Evolutionary conservation across 768 basidiomycete genomes (phyloP), one percentile per base, ranked within the genome.

Genomic region (Lyophyllum decastes): DNA sequence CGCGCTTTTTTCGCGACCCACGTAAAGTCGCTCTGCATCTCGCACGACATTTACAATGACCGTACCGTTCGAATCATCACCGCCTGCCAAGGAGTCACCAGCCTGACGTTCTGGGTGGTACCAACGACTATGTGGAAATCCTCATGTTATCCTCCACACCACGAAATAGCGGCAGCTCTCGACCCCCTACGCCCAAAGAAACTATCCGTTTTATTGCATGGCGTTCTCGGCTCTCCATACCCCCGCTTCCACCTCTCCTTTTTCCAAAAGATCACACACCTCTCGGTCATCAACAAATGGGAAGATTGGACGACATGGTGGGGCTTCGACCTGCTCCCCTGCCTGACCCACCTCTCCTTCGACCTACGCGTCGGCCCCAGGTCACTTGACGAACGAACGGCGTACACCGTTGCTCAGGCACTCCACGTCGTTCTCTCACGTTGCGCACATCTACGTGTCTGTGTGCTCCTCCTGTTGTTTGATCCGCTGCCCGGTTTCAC

Each of bases 251-350:
- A 63, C 19, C 59, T 67, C 4, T 65, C 71, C 3, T 71, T 77
- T 60, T 77, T 77, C 62, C 62, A 68, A 53, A 53, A 56, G 14
- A 65, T 77, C 14, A 78, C 76, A 0, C 76, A 78, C 56, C 68
- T 79, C 12, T 71, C 73, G 1, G 68, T 79, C 26, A 64, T 72
- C 17, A 76, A 78, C 57, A 68, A 65, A 58, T 79, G 77, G 77
- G 73, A 78, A 38, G 76, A 78, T 9, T 79, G 78, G 77, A 70
- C 70, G 5, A 60, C 68, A 0, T 79, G 76, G 76, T 58, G 66
- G 2, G 71, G 66, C n/a, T 68, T 68, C 47, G 65, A 65, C 2
- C 54, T 63, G 2, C 58, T 75, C 24, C 72, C 69, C 12, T 61
- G 60, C 16, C 70, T 78, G 30, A 72, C 74, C 1, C 72, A 76